phyloP scores from a whole-genome alignment of 2,329 filamentous ascomycete genomes.

The Sclerotinia sclerotiorum region DNA sequence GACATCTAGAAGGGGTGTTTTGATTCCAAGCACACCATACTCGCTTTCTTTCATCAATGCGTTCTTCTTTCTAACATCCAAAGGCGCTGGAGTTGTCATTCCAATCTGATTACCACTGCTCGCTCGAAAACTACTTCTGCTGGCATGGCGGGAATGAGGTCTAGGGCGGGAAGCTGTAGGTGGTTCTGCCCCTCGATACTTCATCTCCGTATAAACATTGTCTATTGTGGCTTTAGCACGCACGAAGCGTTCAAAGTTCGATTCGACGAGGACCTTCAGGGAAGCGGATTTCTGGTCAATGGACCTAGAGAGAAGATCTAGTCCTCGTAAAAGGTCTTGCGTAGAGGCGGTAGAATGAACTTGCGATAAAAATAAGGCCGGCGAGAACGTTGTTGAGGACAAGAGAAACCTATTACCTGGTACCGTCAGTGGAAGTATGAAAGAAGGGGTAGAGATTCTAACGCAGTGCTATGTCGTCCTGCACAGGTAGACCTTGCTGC shows the following conservation, averaged over 20 bases:
- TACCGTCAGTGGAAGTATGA: constrained; percentile 28
- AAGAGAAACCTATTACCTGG: constrained; percentile 88
- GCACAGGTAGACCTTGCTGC: constrained; percentile 73
- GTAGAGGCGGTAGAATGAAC: constrained; percentile 86
- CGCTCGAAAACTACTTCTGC: constrained; percentile 43
- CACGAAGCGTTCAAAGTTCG: constrained; percentile 97
- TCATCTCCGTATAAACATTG: constrained; percentile 99
- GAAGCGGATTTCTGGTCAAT: constrained; percentile 98
- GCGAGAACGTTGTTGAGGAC: constrained; percentile 93
- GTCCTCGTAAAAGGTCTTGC: constrained; percentile 72
- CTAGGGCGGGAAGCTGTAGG: constrained; percentile 43
- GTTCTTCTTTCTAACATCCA: constrained; percentile 75
- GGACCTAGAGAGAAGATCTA: constrained; percentile 82
- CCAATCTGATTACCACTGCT: constrained; percentile 41
- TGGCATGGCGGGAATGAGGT: constrained; percentile 41
- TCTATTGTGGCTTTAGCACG: constrained; percentile 97
- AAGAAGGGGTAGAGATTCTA: constrained; percentile 42
- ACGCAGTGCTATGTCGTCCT: constrained; percentile 80
- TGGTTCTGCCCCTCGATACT: constrained; percentile 61
- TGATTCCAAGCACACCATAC: constrained; percentile 85
- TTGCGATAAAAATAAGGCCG: constrained; percentile 86
- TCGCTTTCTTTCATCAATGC: constrained; percentile 90
- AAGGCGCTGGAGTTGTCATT: constrained; percentile 35
- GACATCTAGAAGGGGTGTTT: constrained; percentile 81
- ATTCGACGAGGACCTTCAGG: constrained; percentile 92